Conservation (phyloP, 208 protist species). For the Leptomonas pyrrhocoris region DNA sequence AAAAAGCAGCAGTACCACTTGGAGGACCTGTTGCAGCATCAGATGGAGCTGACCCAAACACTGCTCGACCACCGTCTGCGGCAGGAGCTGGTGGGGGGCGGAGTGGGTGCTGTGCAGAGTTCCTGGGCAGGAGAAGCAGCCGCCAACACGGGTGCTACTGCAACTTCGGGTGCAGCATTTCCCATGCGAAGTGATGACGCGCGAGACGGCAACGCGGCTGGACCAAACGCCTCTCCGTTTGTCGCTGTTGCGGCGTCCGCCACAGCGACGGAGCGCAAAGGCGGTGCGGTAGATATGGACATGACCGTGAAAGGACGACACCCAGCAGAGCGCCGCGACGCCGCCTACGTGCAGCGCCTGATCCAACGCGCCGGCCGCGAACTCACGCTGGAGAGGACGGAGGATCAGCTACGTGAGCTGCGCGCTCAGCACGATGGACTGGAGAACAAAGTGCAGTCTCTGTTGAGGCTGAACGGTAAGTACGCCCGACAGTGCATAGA, state of each 20-base stretch:
- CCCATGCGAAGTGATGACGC: background rate
- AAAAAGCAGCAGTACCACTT: conserved; percentile 49
- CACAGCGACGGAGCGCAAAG: background rate
- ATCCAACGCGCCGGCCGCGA: conserved; percentile 70
- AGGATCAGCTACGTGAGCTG: conserved; percentile 49
- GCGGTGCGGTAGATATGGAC: background rate
- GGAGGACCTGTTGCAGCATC: conserved; percentile 69
- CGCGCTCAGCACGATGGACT: conserved; percentile 35
- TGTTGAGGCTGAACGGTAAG: conserved; percentile 65
- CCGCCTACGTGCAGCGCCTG: conserved; percentile 61
- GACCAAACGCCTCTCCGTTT: background rate
- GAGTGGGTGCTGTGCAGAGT: background rate
- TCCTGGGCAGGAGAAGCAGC: background rate
- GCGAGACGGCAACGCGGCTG: background rate
- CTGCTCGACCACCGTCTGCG: conserved; percentile 35
- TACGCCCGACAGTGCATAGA: conserved; percentile 80
- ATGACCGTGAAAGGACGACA: background rate
- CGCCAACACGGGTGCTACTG: background rate
- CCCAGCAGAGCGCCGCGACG: conserved; percentile 35
- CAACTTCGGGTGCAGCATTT: background rate
- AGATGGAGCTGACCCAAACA: conserved; percentile 67
- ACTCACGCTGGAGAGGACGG: conserved; percentile 58
- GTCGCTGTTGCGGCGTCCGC: background rate
- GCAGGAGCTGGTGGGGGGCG: conserved; percentile 11
- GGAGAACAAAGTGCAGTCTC: conserved; percentile 36